phyloP scores from a whole-genome alignment of 495 filamentous ascomycete species.

The Xylaria intraflava region DNA sequence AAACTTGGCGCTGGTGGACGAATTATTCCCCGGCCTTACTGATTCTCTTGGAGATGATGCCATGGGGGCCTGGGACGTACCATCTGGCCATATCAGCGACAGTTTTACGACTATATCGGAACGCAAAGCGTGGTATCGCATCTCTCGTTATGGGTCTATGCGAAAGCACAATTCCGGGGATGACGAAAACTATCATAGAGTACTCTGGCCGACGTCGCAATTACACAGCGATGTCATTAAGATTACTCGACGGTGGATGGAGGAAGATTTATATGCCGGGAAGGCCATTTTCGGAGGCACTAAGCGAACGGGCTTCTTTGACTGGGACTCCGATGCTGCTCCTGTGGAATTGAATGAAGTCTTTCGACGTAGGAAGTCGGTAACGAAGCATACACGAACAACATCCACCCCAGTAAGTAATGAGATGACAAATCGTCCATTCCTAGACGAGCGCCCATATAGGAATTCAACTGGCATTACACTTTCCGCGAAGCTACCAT shows the following conservation, averaged over 20 bases:
- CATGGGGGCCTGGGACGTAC: constrained; percentile 5
- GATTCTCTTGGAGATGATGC: neutral
- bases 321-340: constrained; percentile 46
- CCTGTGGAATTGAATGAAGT: constrained; percentile 41
- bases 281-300: constrained; percentile 39
- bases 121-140: constrained; percentile 57
- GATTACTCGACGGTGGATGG: constrained; percentile 54
- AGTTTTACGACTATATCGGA: constrained; percentile 46
- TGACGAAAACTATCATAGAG: constrained; percentile 51
- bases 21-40: constrained; percentile 34
- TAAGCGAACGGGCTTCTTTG: constrained; percentile 41
- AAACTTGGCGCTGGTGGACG: constrained; percentile 35
- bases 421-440: neutral
- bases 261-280: constrained; percentile 50
- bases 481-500: neutral
- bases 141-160: constrained; percentile 51
- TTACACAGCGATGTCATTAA: constrained; percentile 46
- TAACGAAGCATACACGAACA: constrained; percentile 15
- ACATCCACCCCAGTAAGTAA: constrained; percentile 12
- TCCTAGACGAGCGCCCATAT: neutral
- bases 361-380: constrained; percentile 27
- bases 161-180: constrained; percentile 49
- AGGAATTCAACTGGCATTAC: constrained; percentile 11
- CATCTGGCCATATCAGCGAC: constrained; percentile 36
- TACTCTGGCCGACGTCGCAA: constrained; percentile 48